Evolutionary conservation across 176 grass and related monocot genomes (phyloP), one percentile per base, ranked within the genome.

Genomic region (Canna indica): DNA sequence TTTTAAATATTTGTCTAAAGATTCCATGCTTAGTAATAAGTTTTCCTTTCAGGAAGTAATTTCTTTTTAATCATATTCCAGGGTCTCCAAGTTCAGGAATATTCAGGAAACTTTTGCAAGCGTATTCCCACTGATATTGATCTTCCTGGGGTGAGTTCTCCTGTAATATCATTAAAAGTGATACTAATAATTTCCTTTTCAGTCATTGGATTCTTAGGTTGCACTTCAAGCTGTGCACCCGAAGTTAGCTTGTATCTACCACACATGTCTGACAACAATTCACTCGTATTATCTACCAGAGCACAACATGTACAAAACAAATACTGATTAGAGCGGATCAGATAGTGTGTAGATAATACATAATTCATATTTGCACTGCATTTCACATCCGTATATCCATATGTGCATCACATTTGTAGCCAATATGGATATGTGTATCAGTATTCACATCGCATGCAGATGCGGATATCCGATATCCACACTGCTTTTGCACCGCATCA

Each of bases 61-160:
- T 4, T 74, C 68, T 77, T 47, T 59, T 50, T 18, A 39, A 74
- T 62, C 33, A 71, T 72, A 29, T 67, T 31, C 22, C 39, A 95
- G 91, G 91, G 87, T 14, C 78, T 90, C 20, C 84, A 90, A 85
- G 80, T 95, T 85, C 91, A 90, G 64, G 87, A 90, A 33, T 90
- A 95, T 71, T 83, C 81, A 48, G 82, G 91, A 53, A 90, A 85
- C 79, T 88, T 95, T 75, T 90, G 80, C 87, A 95, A 90, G 75
- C 85, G 91, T 63, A 88, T 95, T 85, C 87, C 91, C 77, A 86
- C 91, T 72, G 91, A 95, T 82, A 90, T 95, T 79, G 85, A 95
- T 83, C 91, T 95, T 80, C 85, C 85, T 72, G 78, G 67, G 34
- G 84, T 86, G 15, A 80, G 85, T 90, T 59, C 66, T 59, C 17